A percentile compares a stretch with the other conserved stretches of the same genome.
Conservation (phyloP, 495 filamentous ascomycete genomes). For the Aspergillus bertholletiae region DNA sequence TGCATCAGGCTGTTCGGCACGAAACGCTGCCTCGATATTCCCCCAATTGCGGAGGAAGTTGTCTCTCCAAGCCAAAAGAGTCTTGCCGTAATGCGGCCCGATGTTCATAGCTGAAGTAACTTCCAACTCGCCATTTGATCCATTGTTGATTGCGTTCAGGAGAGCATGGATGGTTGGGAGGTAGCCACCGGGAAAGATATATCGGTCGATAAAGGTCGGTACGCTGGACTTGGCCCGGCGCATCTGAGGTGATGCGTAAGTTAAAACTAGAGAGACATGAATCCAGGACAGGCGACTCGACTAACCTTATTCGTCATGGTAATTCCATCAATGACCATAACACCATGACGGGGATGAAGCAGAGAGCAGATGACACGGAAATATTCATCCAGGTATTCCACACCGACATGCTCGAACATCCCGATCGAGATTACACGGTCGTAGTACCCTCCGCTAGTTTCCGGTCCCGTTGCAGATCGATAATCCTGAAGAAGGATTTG, state of each 20-base stretch:
- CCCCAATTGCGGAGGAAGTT: slow-evolving; percentile 56
- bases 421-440: slow-evolving; percentile 71
- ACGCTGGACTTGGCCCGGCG: slow-evolving; percentile 22
- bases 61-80: slow-evolving; percentile 63
- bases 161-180: slow-evolving; percentile 63
- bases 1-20: slow-evolving; percentile 50
- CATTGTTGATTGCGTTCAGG: slow-evolving; percentile 53
- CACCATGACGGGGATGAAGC: slow-evolving; percentile 59
- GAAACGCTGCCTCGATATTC: slow-evolving; percentile 51
- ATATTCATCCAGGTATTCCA: slow-evolving; percentile 58
- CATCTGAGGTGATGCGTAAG: slow-evolving; percentile 13
- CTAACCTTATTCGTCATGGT: slow-evolving; percentile 64
- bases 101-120: slow-evolving; percentile 64
- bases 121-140: too few relatives aligned
- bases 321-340: slow-evolving; percentile 71
- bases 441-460: slow-evolving; percentile 35
- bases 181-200: slow-evolving; percentile 74
- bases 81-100: slow-evolving; percentile 66
- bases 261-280: slow-evolving; percentile 8
- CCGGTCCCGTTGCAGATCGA: slow-evolving; percentile 47
- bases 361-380: slow-evolving; percentile 56
- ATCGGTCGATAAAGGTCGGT: slow-evolving; percentile 60
- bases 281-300: slow-evolving; percentile 20
- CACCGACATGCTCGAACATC: slow-evolving; percentile 71
- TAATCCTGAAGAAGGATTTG: slow-evolving; percentile 61